Conservation (phyloP, 306 rosid species). For the Cucumis melo region DNA sequence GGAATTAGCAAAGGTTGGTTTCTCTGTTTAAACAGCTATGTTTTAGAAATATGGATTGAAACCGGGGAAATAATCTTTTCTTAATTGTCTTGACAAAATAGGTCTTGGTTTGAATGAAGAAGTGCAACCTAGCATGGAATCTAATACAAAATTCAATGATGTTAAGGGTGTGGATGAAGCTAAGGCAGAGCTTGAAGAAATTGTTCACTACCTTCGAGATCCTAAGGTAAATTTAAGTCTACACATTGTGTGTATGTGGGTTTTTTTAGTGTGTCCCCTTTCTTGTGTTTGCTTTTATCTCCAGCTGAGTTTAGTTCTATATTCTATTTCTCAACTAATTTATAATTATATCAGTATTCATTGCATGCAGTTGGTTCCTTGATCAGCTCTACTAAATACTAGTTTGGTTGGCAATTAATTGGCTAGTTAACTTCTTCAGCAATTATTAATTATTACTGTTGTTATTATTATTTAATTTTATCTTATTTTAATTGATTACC, state of each 20-base stretch:
- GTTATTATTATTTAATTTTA: neutral
- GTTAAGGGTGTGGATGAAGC: slow-evolving; percentile 94
- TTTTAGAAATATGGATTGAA: neutral
- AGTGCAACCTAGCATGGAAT: slow-evolving; percentile 63
- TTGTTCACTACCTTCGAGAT: slow-evolving; percentile 82
- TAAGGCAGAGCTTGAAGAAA: slow-evolving; percentile 82
- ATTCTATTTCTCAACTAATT: neutral
- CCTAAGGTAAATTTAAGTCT: slow-evolving; percentile 44
- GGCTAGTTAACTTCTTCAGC: neutral
- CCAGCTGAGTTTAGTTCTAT: neutral
- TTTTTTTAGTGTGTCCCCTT: neutral
- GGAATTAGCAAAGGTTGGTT: slow-evolving; percentile 62
- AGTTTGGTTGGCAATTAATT: no score
- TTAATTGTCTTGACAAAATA: slow-evolving; percentile 16
- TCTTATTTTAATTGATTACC: slow-evolving; percentile 11
- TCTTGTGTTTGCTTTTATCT: neutral
- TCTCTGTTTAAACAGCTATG: slow-evolving; percentile 4
- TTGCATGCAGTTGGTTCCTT: neutral
- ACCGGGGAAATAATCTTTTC: neutral
- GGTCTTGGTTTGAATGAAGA: slow-evolving; percentile 57
- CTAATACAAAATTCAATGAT: slow-evolving; percentile 63
- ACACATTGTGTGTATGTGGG: neutral
- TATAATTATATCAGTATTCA: neutral
- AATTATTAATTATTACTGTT: neutral
- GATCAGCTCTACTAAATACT: neutral